phyloP scores from a whole-genome alignment of 768 basidiomycete species.

The Lentinula aciculospora region DNA sequence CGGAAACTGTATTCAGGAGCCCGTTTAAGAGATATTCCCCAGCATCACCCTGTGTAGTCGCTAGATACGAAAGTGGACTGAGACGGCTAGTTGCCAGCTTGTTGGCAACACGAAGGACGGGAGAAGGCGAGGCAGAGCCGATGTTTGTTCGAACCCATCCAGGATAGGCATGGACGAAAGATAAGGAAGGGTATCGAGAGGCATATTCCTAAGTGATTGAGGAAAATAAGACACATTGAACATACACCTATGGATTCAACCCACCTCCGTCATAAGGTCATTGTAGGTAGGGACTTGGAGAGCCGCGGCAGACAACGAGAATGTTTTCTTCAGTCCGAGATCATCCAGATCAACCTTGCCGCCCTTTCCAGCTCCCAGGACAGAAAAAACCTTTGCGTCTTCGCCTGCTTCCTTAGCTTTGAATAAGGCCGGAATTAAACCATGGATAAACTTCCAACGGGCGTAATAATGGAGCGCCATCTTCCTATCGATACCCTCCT shows the following conservation, averaged over 20 bases:
- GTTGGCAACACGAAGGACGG: not conserved
- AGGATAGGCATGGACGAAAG: slow-evolving; percentile 3
- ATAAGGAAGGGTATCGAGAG: not conserved
- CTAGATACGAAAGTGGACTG: not conserved
- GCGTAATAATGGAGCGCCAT: slow-evolving; percentile 33
- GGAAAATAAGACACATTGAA: not conserved
- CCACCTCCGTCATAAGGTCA: slow-evolving; percentile 30
- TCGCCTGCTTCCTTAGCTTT: slow-evolving; percentile 27
- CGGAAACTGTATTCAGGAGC: not conserved
- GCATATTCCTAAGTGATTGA: not conserved
- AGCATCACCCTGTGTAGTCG: not conserved
- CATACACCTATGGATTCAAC: not conserved
- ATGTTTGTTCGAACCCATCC: slow-evolving; percentile 2
- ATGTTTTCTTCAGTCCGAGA: slow-evolving; percentile 29
- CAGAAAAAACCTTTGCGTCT: slow-evolving; percentile 30
- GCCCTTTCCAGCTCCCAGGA: slow-evolving; percentile 26
- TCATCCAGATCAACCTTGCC: slow-evolving; percentile 26
- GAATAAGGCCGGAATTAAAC: slow-evolving; percentile 26
- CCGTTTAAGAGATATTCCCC: slow-evolving; percentile 1
- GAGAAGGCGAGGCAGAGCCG: not conserved
- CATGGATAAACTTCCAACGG: slow-evolving; percentile 31
- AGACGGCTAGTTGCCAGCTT: not conserved
- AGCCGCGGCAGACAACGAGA: slow-evolving; percentile 17
- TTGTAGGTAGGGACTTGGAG: slow-evolving; percentile 22
- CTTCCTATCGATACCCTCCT: slow-evolving; percentile 32